Evolutionary conservation across 345 rosid species (phyloP), one percentile per base, ranked within the genome.

Genomic region (Turritis glabra): DNA sequence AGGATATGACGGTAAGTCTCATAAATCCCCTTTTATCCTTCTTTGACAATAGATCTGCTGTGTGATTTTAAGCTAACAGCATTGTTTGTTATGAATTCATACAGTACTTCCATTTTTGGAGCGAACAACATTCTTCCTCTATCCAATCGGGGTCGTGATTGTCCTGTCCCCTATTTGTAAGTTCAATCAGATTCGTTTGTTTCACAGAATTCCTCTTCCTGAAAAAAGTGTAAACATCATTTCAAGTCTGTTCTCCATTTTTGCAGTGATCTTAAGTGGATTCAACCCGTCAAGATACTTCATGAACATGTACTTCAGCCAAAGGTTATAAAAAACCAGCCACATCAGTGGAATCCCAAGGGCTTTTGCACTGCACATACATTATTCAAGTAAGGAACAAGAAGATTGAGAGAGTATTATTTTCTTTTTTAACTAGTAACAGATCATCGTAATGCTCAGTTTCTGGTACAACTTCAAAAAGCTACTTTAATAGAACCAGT

Each of bases 221-320:
- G 0, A 46, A 54, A 47, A 19, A 56, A n/a, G 38, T 18, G 1
- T 69, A 19, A 18, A 61, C 57, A 8, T 21, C 43, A 13, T 59
- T 59, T 8, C 43, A 59, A 38, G 37, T 72, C 51, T 65, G 26
- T 51, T 54, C 23, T 53, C 30, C 44, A 23, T 18, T 38, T 19
- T 65, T 88, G 83, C 97, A 95, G 99, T 92, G 83, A 89, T 90
- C 72, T 82, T 96, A 77, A 85, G 93, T 50, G 98, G 99, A 78
- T 90, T 92, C 87, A 96, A 90, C 84, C 99, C 99, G 7, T 92
- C 98, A 29, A 90, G 96, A 89, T 92, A 96, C 67, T 84, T 92
- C 74, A 85, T 96, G 99, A 92, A 89, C 80, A 69, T 89, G 75
- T 89, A 92, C 83, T 92, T 96, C 69, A 89, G 97, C 78, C 92